phyloP scores from a whole-genome alignment of 108 stramenopile species.

The Cyclotella baltica region DNA sequence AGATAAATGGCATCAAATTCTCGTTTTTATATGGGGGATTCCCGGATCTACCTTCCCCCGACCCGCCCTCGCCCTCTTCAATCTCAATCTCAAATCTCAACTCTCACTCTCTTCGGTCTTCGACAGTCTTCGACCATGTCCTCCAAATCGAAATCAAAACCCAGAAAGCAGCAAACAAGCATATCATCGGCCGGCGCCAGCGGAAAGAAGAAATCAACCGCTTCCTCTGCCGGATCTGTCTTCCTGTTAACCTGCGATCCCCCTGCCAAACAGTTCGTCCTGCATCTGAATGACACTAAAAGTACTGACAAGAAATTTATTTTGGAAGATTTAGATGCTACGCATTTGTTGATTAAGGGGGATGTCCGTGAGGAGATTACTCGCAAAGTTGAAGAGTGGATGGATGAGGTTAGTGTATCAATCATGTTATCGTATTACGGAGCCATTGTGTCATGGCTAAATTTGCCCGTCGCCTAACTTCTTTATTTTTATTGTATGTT shows the following conservation, averaged over 20 bases:
- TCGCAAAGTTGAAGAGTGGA: constrained; percentile 83
- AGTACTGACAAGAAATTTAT: constrained; percentile 85
- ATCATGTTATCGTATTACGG: too few relatives aligned
- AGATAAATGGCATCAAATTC: too few relatives aligned
- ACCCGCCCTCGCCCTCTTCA: too few relatives aligned
- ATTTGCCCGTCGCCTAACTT: too few relatives aligned
- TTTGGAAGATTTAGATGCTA: constrained; percentile 83
- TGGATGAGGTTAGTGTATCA: constrained; percentile 64
- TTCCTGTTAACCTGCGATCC: constrained; percentile 85
- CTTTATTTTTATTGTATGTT: not conserved
- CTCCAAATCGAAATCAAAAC: constrained; percentile 27
- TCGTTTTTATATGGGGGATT: too few relatives aligned
- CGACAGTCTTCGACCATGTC: constrained; percentile 7
- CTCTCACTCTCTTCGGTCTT: too few relatives aligned
- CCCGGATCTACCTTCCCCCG: too few relatives aligned
- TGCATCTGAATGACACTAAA: constrained; percentile 71
- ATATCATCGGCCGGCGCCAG: not conserved
- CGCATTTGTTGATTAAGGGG: constrained; percentile 76
- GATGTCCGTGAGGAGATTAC: constrained; percentile 75
- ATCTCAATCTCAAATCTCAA: too few relatives aligned
- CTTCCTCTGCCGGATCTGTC: not conserved
- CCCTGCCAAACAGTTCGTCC: constrained; percentile 84
- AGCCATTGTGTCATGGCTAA: too few relatives aligned
- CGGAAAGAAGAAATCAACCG: constrained; percentile 14
- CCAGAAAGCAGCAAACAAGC: constrained; percentile 9